Evolutionary conservation across 129 eudicot genomes (phyloP).

Genomic region (Deinandra increscens): DNA sequence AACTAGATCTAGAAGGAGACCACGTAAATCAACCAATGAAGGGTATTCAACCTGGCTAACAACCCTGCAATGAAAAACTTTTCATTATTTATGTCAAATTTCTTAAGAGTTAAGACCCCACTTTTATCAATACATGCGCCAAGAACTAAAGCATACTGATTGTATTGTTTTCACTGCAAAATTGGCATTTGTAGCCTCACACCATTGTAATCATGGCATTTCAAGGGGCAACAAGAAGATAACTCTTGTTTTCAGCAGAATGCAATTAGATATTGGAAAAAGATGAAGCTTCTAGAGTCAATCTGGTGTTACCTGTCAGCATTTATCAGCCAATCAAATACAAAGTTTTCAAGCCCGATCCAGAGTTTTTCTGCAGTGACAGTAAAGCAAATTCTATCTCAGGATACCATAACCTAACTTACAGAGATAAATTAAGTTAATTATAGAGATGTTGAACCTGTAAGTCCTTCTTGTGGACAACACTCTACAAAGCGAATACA

Average conservation of each 20-base stretch:
- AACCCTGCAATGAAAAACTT: constrained; percentile 54
- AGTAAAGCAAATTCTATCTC: constrained; percentile 12
- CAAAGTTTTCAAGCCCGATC: constrained; percentile 98
- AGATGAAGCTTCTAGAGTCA: constrained; percentile 16
- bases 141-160: constrained; percentile 1
- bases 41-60: constrained; percentile 99
- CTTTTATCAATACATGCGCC: constrained; percentile 1
- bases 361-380: constrained; percentile 80
- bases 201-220: not conserved
- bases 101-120: not conserved
- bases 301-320: constrained; percentile 79
- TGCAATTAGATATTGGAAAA: constrained; percentile 11
- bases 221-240: not conserved
- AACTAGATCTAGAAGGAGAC: constrained; percentile 89
- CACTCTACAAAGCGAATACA: constrained; percentile 99
- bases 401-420: not conserved
- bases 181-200: not conserved
- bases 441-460: constrained; percentile 51
- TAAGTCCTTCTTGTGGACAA: constrained; percentile 99
- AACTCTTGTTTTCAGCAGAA: constrained; percentile 9
- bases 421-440: constrained; percentile 16
- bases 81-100: not conserved
- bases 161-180: not conserved
- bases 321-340: constrained; percentile 96
- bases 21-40: constrained; percentile 90